Evolutionary conservation across 1,284 basidiomycete species (phyloP).

Genomic region (Agroathelia rolfsii): DNA sequence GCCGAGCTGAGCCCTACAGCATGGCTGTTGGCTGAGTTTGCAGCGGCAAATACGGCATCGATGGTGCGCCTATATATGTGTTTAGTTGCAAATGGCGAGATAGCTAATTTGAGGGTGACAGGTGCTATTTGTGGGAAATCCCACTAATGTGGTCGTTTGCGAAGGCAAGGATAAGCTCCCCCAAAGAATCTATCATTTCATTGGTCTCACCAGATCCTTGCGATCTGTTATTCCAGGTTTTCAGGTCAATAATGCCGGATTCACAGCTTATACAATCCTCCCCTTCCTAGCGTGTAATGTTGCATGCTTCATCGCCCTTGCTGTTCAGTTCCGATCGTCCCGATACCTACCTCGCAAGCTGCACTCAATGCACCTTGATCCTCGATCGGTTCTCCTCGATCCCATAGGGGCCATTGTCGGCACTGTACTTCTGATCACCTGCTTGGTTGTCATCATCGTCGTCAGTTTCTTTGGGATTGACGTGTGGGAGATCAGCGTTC

Average conservation of each 20-base stretch:
- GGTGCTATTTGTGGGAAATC: constrained; percentile 62
- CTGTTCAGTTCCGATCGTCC: constrained; percentile 40
- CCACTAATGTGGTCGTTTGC: constrained; percentile 59
- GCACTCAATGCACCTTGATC: constrained; percentile 28
- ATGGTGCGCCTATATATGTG: too few species aligned
- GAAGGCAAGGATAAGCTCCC: too few species aligned
- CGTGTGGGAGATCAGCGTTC: constrained; percentile 82
- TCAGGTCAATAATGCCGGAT: constrained; percentile 48
- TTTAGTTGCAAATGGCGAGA: too few species aligned
- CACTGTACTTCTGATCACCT: constrained; percentile 35
- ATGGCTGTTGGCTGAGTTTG: constrained; percentile 49
- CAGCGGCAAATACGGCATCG: constrained; percentile 74
- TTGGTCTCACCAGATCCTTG: too few species aligned
- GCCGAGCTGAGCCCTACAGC: constrained; percentile 39
- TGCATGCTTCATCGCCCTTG: constrained; percentile 43
- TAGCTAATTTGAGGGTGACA: too few species aligned
- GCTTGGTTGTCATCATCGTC: constrained; percentile 41
- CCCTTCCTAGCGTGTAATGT: constrained; percentile 58
- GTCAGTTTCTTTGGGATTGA: constrained; percentile 51
- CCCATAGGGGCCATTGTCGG: constrained; percentile 43
- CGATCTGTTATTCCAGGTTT: constrained; percentile 66
- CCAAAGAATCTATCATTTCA: too few species aligned
- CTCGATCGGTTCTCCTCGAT: constrained; percentile 38
- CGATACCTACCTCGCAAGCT: constrained; percentile 44
- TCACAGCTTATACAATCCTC: constrained; percentile 62